Evolutionary conservation across 1,139 yeast genomes (phyloP).

Genomic region (Saccharomyces hybrid): DNA sequence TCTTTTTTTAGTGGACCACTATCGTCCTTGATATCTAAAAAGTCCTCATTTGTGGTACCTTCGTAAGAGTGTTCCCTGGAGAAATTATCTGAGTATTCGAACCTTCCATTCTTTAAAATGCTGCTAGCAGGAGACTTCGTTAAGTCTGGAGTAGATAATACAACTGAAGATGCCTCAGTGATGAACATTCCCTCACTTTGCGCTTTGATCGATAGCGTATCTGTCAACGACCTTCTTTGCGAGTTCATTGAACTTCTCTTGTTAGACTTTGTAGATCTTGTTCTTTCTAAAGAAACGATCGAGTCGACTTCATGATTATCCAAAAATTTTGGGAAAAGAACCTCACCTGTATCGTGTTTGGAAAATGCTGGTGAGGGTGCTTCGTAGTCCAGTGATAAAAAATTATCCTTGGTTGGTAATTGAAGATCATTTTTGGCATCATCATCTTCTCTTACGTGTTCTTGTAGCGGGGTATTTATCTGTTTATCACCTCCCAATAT

Average conservation of each 20-base stretch:
- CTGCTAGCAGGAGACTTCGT: slow-evolving; percentile 41
- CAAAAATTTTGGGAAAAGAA: slow-evolving; percentile 61
- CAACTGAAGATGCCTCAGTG: slow-evolving; percentile 29
- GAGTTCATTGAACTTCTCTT: slow-evolving; percentile 19
- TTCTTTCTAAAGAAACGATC: slow-evolving; percentile 63
- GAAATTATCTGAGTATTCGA: slow-evolving; percentile 18
- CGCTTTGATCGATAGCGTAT: slow-evolving; percentile 33
- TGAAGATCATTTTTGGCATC: background rate
- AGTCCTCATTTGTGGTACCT: background rate
- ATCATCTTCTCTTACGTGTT: background rate
- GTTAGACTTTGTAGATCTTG: slow-evolving; percentile 41
- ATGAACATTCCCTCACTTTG: slow-evolving; percentile 37
- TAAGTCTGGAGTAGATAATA: slow-evolving; percentile 30
- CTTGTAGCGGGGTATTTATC: background rate
- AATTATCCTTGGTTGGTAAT: slow-evolving; percentile 2
- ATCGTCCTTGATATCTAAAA: background rate
- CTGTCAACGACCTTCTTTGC: slow-evolving; percentile 30
- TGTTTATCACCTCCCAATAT: slow-evolving; percentile 1
- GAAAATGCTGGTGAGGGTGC: slow-evolving; percentile 3
- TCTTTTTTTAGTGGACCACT: background rate
- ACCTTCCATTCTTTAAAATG: slow-evolving; percentile 40
- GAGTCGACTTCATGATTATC: slow-evolving; percentile 64
- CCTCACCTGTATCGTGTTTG: slow-evolving; percentile 44
- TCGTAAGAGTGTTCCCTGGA: slow-evolving; percentile 1
- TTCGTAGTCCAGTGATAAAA: background rate